phyloP scores from a whole-genome alignment of 208 protist genomes.

The Leishmania gerbilli region DNA sequence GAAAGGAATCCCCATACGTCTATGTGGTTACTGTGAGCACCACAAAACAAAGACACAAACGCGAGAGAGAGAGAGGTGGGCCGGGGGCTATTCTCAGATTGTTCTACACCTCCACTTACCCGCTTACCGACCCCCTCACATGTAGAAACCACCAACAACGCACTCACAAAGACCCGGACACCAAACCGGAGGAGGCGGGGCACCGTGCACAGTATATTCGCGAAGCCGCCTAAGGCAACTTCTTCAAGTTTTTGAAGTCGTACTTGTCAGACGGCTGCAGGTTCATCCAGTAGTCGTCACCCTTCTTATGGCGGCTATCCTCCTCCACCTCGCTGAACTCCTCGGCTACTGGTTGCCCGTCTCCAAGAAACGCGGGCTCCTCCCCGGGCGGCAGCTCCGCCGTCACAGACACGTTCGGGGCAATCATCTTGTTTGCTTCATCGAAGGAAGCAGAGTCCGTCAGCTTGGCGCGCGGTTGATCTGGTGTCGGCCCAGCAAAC shows the following conservation, averaged over 20 bases:
- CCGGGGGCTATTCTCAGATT: background rate
- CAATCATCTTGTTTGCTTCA: constrained; percentile 92
- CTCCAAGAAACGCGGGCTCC: constrained; percentile 44
- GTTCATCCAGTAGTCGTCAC: constrained; percentile 94
- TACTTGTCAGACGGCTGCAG: constrained; percentile 88
- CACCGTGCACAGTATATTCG: background rate
- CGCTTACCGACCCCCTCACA: background rate
- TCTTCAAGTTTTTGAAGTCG: constrained; percentile 90
- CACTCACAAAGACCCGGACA: background rate
- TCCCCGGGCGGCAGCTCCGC: constrained; percentile 42
- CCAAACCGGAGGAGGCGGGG: background rate
- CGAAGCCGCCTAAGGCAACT: constrained; percentile 61
- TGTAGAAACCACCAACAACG: background rate
- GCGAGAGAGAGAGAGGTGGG: background rate
- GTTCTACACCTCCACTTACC: background rate
- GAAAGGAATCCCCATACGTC: background rate
- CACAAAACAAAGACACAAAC: background rate
- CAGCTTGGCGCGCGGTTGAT: constrained; percentile 81
- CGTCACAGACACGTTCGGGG: constrained; percentile 75
- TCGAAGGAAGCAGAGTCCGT: constrained; percentile 87
- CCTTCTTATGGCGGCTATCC: constrained; percentile 87
- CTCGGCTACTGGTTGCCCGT: constrained; percentile 35
- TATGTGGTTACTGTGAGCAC: constrained; percentile 16
- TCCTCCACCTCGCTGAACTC: constrained; percentile 83
- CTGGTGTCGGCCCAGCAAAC: constrained; percentile 82